Evolutionary conservation across 192 early-diverging fungal species (phyloP), one percentile per base, ranked within the genome.

Genomic region (Coemansia sp.): DNA sequence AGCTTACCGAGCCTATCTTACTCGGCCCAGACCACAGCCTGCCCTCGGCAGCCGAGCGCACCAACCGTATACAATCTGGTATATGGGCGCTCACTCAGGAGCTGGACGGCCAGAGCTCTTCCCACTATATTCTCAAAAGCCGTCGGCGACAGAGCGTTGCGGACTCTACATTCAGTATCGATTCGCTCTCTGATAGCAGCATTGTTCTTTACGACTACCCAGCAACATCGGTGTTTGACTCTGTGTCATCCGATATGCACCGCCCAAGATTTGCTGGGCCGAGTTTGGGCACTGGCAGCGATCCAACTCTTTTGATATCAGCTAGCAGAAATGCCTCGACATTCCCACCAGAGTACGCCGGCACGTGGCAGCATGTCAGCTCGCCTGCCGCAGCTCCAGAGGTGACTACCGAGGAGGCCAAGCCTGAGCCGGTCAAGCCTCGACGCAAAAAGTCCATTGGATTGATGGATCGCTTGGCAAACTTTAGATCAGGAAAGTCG

Each of bases 401-500:
- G 9, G 43, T 14, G 15, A 10, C 43, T 2, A 22, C 15, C 37
- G 19, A 33, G 40, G 14, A 17, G 11, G 22, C 58, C 17, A 52
- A 48, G 17, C 32, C 58, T 4, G 33, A 39, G 2, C 34, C 59
- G 27, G 11, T 54, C 58, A 60, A 49, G 42, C 71, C 64, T 19
- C 25, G 42, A 4, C 64, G 55, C 56, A 74, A 74, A 47, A 67
- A 67, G 33, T 66, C 71, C 1, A 46, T 35, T 27, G 71, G 71
- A 19, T 55, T 74, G 18, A 74, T 67, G 5, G 71, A 58, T 20
- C 35, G 64, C 19, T 47, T 74, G 54, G 44, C 55, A 8, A 44
- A 63, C 17, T 19, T 74, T 32, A 57, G 50, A 23, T 17, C 71
- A 33, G 46, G 46, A 22, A 28, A 30, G 3, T 2, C 46, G 13